Conservation (phyloP, 768 basidiomycete genomes). For the Cubamyces lactineus region DNA sequence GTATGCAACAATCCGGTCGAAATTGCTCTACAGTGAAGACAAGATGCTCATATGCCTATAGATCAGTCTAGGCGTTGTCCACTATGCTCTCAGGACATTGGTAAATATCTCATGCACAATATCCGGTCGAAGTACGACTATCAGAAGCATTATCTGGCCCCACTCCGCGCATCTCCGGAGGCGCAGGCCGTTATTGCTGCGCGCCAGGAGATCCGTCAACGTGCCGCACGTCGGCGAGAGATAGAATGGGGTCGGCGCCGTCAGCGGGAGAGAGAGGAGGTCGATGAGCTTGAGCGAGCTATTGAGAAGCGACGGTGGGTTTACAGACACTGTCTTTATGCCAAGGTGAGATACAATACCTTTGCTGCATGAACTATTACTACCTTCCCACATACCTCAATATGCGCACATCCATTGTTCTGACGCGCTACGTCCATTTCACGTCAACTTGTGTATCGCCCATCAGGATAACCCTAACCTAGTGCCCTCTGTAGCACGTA, state of each 20-base stretch:
- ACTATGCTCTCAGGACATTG: conserved; percentile 68
- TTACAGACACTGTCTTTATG: conserved; percentile 78
- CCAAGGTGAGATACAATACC: conserved; percentile 62
- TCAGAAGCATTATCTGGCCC: conserved; percentile 76
- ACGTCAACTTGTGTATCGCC: conserved; percentile 14
- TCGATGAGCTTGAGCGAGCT: conserved; percentile 75
- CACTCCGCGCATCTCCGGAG: conserved; percentile 58
- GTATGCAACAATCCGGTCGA: too few relatives aligned
- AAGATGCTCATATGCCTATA: conserved; percentile 30
- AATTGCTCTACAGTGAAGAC: not conserved
- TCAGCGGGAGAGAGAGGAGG: conserved; percentile 54
- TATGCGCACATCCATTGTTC: not conserved
- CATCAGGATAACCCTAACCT: conserved; percentile 18
- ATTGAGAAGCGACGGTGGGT: conserved; percentile 77
- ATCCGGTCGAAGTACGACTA: conserved; percentile 81
- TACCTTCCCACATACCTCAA: not conserved
- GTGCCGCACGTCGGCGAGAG: conserved; percentile 41
- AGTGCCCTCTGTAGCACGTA: conserved; percentile 64
- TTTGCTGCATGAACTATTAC: not conserved
- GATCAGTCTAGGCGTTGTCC: conserved; percentile 82
- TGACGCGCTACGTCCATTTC: conserved; percentile 11
- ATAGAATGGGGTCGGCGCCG: conserved; percentile 61
- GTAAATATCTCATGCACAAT: conserved; percentile 77
- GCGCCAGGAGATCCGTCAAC: conserved; percentile 36
- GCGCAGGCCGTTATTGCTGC: conserved; percentile 37